These are phyloP conservation scores for Tylopilus vinaceipallidus DNA, from an alignment of 768 basidiomycete species.

Conservation along the genomic window DNA sequence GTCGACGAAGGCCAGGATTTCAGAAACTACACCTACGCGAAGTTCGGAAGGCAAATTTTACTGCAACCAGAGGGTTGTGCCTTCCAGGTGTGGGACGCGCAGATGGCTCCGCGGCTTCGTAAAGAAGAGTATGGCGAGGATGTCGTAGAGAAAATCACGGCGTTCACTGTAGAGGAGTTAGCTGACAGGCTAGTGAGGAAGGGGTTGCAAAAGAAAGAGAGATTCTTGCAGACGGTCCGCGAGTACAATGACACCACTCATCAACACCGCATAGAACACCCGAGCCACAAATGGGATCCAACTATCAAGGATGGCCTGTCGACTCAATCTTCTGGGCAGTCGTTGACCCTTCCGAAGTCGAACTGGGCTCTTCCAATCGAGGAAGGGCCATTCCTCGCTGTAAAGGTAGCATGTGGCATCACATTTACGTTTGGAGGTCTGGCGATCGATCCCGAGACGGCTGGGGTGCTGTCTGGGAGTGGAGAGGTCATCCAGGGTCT, in stretches of 20 bases:
- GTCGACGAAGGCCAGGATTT: slow-evolving; percentile 74
- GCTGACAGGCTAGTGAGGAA: slow-evolving; percentile 43
- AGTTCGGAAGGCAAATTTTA: slow-evolving; percentile 60
- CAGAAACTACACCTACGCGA: slow-evolving; percentile 72
- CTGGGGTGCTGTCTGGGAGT: slow-evolving; percentile 45
- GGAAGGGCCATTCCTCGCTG: slow-evolving; percentile 55
- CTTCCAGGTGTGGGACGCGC: slow-evolving; percentile 65
- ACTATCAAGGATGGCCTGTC: slow-evolving; percentile 61
- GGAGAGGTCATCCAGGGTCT: slow-evolving; percentile 48
- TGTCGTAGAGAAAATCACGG: slow-evolving; percentile 55
- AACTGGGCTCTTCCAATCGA: slow-evolving; percentile 67
- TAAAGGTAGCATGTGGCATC: slow-evolving; percentile 67
- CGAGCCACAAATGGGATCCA: slow-evolving; percentile 51
- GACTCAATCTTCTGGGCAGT: slow-evolving; percentile 40
- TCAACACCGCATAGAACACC: slow-evolving; percentile 35
- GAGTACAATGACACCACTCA: slow-evolving; percentile 52
- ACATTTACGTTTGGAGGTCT: slow-evolving; percentile 75
- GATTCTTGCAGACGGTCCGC: slow-evolving; percentile 45
- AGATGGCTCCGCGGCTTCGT: slow-evolving; percentile 43
- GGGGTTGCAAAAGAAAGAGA: slow-evolving; percentile 44
- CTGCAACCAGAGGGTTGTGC: slow-evolving; percentile 55
- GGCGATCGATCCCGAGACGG: slow-evolving; percentile 53
- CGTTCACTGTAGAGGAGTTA: slow-evolving; percentile 46
- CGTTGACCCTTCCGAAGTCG: slow-evolving; percentile 51
- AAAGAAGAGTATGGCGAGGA: slow-evolving; percentile 66